These are phyloP conservation scores for Lachnellula suecica DNA, from an alignment of 2,329 filamentous ascomycete genomes.

Conservation along the genomic window DNA sequence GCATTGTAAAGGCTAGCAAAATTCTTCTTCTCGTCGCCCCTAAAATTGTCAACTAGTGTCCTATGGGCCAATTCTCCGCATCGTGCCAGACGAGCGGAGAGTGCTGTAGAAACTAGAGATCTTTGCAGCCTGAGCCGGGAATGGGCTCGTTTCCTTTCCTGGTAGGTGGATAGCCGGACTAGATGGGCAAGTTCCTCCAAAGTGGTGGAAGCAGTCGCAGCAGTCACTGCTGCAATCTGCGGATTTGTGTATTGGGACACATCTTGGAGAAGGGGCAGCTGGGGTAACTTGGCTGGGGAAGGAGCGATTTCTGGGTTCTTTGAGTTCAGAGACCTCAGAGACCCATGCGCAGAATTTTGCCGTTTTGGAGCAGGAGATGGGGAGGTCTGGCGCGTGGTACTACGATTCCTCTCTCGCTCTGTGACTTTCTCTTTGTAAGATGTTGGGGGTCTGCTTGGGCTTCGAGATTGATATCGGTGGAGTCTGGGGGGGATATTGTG, in stretches of 20 bases:
- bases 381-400: conserved; percentile 21
- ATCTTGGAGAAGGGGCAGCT: conserved; percentile 58
- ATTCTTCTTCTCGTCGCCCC: conserved; percentile 73
- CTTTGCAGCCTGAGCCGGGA: conserved; percentile 72
- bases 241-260: conserved; percentile 65
- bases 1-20: conserved; percentile 76
- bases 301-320: conserved; percentile 13
- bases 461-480: conserved; percentile 53
- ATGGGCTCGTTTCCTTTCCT: conserved; percentile 75
- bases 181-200: conserved; percentile 77
- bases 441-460: conserved; percentile 50
- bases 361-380: conserved; percentile 31
- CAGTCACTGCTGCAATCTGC: conserved; percentile 46
- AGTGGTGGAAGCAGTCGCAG: conserved; percentile 65
- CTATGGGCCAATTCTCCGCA: conserved; percentile 74
- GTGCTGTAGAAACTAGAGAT: conserved; percentile 71
- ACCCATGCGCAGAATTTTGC: conserved; percentile 24
- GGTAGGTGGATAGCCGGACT: conserved; percentile 75
- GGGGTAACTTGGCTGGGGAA: conserved; percentile 28
- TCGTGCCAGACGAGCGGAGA: conserved; percentile 72
- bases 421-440: conserved; percentile 41
- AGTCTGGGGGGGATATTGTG: conserved; percentile 48
- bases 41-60: conserved; percentile 75
- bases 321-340: conserved; percentile 35
- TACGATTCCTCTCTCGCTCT: conserved; percentile 46